Evolutionary conservation across 176 grass and related monocot genomes (phyloP).

Genomic region (Thalia dealbata): DNA sequence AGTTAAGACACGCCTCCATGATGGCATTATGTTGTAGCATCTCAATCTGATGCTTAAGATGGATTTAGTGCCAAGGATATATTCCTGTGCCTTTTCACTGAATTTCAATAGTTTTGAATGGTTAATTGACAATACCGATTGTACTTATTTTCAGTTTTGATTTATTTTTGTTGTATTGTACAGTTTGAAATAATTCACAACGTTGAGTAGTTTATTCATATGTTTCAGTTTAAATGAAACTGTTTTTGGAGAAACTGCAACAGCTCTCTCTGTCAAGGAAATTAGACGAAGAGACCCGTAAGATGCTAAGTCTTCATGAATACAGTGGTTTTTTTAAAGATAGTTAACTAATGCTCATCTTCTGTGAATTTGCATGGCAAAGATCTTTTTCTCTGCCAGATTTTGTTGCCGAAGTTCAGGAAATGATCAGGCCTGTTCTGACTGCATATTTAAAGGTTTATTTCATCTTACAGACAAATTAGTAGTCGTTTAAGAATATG

Average conservation of each 20-base stretch:
- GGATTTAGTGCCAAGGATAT: too few species aligned
- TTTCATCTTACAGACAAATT: background rate
- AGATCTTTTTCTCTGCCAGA: constrained; percentile 90
- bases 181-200: constrained; percentile 9
- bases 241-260: constrained; percentile 76
- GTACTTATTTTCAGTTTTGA: background rate
- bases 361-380: constrained; percentile 15
- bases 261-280: constrained; percentile 83
- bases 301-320: constrained; percentile 31
- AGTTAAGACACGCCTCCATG: too few species aligned
- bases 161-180: background rate
- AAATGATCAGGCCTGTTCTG: constrained; percentile 85
- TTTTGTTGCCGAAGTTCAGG: constrained; percentile 84
- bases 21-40: too few species aligned
- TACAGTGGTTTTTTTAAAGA: constrained; percentile 11
- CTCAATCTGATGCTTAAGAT: too few species aligned
- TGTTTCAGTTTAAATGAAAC: constrained; percentile 80
- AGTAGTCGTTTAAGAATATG: background rate
- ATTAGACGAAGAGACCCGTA: constrained; percentile 86
- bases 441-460: constrained; percentile 79
- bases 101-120: too few species aligned
- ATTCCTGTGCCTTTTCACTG: too few species aligned
- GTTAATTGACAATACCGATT: too few species aligned
- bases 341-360: constrained; percentile 9
- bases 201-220: background rate